Evolutionary conservation across 257 asterid species (phyloP).

Genomic region (Buddleja alternifolia): DNA sequence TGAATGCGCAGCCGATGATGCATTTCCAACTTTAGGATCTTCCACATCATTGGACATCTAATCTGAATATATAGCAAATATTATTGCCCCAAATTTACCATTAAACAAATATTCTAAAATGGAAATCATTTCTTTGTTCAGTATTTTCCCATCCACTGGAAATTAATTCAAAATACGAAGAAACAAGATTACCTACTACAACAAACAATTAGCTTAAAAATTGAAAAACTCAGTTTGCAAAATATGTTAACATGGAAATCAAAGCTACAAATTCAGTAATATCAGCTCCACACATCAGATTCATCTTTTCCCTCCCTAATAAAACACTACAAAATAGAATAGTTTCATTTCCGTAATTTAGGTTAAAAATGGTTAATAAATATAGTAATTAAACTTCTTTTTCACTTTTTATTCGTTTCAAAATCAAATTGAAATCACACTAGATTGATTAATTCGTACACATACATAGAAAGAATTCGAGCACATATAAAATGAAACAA

Average conservation of each 20-base stretch:
- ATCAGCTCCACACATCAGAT: background rate
- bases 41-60: constrained; percentile 82
- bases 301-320: no score
- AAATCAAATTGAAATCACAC: background rate
- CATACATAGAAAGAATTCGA: background rate
- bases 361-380: no score
- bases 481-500: background rate
- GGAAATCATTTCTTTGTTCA: background rate
- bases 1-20: constrained; percentile 32
- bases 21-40: constrained; percentile 56
- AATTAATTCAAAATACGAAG: no score
- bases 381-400: background rate
- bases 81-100: background rate
- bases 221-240: constrained; percentile 7
- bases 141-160: background rate
- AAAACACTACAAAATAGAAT: no score
- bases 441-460: background rate
- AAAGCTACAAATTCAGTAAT: constrained; percentile 3
- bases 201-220: background rate
- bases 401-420: background rate
- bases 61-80: constrained; percentile 31
- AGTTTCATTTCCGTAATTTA: no score
- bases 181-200: background rate
- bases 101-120: background rate
- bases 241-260: background rate